Percentiles rank a stretch among this genome's conserved stretches.
These are phyloP conservation scores for Zychaea mexicana DNA, from an alignment of 371 early-diverging fungal genomes.

Conservation along the genomic window DNA sequence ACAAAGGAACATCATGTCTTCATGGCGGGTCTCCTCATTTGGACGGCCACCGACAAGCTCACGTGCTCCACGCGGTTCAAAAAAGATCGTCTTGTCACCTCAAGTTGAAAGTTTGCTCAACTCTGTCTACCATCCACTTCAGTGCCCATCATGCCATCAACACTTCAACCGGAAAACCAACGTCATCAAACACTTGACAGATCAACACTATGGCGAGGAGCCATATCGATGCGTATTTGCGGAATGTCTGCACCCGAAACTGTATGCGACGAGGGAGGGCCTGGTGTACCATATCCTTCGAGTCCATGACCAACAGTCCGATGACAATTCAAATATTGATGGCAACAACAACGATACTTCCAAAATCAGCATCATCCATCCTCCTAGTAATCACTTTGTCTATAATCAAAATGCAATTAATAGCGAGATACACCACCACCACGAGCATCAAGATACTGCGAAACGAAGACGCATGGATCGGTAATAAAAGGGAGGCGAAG, in stretches of 20 bases:
- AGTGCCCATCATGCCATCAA: slow-evolving; percentile 45
- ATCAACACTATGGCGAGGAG: slow-evolving; percentile 43
- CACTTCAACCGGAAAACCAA: slow-evolving; percentile 45
- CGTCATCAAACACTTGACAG: slow-evolving; percentile 47
- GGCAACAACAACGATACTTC: too few relatives aligned
- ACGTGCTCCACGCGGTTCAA: slow-evolving; percentile 24
- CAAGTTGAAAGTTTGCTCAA: slow-evolving; percentile 31
- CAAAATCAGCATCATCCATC: neutral
- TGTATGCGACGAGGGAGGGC: slow-evolving; percentile 49
- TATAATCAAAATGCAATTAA: too few relatives aligned
- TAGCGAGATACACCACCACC: too few relatives aligned
- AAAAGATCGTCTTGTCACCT: slow-evolving; percentile 32
- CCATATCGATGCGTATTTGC: slow-evolving; percentile 49
- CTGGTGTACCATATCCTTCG: slow-evolving; percentile 50
- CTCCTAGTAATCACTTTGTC: too few relatives aligned
- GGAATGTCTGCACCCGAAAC: slow-evolving; percentile 40
- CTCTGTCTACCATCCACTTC: slow-evolving; percentile 39
- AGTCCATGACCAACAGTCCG: slow-evolving; percentile 28
- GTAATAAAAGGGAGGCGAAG: neutral
- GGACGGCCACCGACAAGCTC: neutral
- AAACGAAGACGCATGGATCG: slow-evolving; percentile 1
- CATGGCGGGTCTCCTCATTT: slow-evolving; percentile 11
- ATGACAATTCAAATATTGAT: neutral
- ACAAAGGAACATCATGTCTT: neutral
- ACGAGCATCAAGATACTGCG: neutral